Base-by-base conservation (phyloP, 2,329 filamentous ascomycete species). In the Aspergillus felis region DNA sequence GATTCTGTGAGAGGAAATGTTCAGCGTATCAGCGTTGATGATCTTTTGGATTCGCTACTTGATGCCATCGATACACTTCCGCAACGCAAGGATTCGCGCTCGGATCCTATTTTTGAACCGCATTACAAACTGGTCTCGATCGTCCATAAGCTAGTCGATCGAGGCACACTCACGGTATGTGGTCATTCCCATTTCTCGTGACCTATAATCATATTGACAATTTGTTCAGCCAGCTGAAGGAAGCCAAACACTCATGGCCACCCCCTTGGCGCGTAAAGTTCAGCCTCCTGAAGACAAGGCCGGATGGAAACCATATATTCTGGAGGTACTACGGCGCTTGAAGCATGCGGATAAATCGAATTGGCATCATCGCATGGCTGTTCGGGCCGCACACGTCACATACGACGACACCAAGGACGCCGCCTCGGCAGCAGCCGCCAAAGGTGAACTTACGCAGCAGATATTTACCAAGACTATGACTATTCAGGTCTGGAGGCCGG, bases 391-490 rank as follows among this genome's bases (percentile, higher is more conserved):
- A 5, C 82, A 82, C 62, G 79, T 88, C 44, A 76, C 87, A 6
- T 88, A 84, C 63, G 81, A 87, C 57, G 82, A 83, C 44, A 71
- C 75, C 2, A 77, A 78, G 50, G 78, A 80, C 53, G 73, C 81
- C n/a, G 66, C 79, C 63, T 79, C 82, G 10, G 81, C 82, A 4
- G 73, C 82, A 14, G 84, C 83, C 32, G 87, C 89, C 24, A 92
- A 92, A 64, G 84, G 87, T 68, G 90, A 93, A 55, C 84, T 95
- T 14, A 92, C 91, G 51, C 82, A 85, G 54, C 89, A 96, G 46
- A 88, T 96, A 54, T 93, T 96, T 64, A 96, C 92, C 42, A 96
- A 96, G 76, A 96, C 91, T 0, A 96, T 96, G 88, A 88, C 90
- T 1, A 87, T 96, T 72, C 93, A 95, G 68, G 91, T 97, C 3